phyloP scores from a whole-genome alignment of 192 early-diverging fungal genomes.

The Entomortierella beljakovae region DNA sequence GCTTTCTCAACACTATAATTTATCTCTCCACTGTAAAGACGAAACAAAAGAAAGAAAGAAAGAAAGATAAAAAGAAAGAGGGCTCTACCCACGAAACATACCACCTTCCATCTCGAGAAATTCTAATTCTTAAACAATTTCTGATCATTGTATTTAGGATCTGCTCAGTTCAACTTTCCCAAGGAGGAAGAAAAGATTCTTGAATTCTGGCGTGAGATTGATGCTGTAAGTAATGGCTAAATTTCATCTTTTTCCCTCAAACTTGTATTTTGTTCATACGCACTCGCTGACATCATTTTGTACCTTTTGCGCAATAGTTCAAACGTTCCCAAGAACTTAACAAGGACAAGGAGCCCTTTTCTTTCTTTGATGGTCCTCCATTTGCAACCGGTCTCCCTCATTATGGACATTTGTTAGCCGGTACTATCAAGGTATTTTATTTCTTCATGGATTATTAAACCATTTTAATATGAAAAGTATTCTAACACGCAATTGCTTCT shows the following conservation, averaged over 20 bases:
- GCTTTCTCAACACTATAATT: neutral
- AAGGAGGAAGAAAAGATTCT: slow-evolving; percentile 95
- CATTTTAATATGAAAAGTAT: neutral
- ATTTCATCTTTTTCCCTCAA: neutral
- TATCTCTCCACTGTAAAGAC: no score
- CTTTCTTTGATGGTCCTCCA: slow-evolving; percentile 99
- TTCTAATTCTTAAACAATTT: neutral
- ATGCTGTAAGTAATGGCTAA: slow-evolving; percentile 72
- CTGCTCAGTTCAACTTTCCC: slow-evolving; percentile 84
- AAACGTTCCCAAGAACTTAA: slow-evolving; percentile 85
- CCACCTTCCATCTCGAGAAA: no score
- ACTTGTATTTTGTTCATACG: neutral
- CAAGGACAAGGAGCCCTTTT: slow-evolving; percentile 86
- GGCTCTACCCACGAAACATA: neutral
- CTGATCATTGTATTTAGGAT: slow-evolving; percentile 19
- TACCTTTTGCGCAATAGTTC: slow-evolving; percentile 14
- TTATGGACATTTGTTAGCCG: slow-evolving; percentile 98
- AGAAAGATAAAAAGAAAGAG: no score
- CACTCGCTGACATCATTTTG: no score
- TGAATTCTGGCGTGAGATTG: slow-evolving; percentile 96
- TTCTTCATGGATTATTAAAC: neutral
- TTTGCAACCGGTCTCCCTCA: slow-evolving; percentile 99
- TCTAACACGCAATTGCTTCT: neutral
- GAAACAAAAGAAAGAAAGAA: no score
- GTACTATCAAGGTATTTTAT: slow-evolving; percentile 94